Evolutionary conservation across 73 alveolate species (phyloP), one percentile per base, ranked within the genome.

Genomic region (Blepharisma stoltei): DNA sequence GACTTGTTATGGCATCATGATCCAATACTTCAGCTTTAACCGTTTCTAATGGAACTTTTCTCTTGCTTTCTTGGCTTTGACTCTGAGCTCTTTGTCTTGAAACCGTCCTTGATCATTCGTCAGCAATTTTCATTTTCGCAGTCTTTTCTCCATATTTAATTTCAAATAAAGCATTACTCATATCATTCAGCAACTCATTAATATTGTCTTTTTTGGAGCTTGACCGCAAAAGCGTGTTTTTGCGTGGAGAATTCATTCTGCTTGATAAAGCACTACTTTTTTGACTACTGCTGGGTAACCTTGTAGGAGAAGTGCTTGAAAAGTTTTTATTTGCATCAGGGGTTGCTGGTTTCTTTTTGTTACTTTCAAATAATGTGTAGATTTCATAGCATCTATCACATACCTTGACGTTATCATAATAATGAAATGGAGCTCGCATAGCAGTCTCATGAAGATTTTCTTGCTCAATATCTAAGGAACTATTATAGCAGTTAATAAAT

Each of bases 361-460:
- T n/a, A 20, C 2, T 60, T 14, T n/a, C 38, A 60, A 60, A 60
- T 18, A 60, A 25, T 20, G 38, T 18, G 46, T 60, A 60, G 18
- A 60, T 25, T 14, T 18, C 37, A 60, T 20, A 60, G 23, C 73
- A 60, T 60, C 73, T 14, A 20, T 25, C 23, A 60, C 73, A 60
- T 18, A 60, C 73, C 46, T 25, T 60, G 38, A 25, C 46, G 2
- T 8, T 60, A 25, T 60, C 73, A 60, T 60, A 60, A 25, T 60
- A 60, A 60, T 60, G 73, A 25, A 60, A 60, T 1, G 73, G 73
- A 1, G 49, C 11, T 18, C 5, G 14, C 73, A 25, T 25, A 1
- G 73, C 73, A n/a, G 18, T n/a, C 0, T 60, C 48, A 8, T 60
- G 37, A n/a, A 60, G 38, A 14, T 60, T 38, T 14, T 60, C 73